Percentiles rank a stretch among this genome's conserved stretches.
Evolutionary conservation across 805 yeast genomes (phyloP).

Genomic region (Yarrowia deformans): DNA sequence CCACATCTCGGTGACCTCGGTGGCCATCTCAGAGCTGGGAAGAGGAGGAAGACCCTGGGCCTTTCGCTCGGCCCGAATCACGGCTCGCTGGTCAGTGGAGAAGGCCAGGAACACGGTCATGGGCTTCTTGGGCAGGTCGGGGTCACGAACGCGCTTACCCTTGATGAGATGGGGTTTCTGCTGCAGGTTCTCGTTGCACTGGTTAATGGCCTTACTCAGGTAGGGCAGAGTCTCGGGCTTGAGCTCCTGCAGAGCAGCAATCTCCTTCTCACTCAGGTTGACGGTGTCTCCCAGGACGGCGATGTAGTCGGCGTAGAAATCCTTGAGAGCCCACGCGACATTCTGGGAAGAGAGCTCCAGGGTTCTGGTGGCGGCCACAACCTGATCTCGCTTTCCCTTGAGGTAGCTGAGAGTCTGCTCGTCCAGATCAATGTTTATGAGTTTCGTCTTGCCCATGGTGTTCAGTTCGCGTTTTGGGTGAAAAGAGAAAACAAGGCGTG

Average conservation of each 20-base stretch:
- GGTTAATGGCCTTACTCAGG: not conserved
- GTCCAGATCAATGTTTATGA: slow-evolving; percentile 7
- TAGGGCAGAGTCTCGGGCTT: slow-evolving; percentile 6
- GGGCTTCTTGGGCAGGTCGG: slow-evolving; percentile 95
- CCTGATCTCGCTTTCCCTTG: slow-evolving; percentile 26
- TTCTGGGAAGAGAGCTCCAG: slow-evolving; percentile 18
- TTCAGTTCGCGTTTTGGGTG: slow-evolving; percentile 27
- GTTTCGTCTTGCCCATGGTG: slow-evolving; percentile 25
- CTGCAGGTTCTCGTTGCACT: not conserved
- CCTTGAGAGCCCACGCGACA: slow-evolving; percentile 12
- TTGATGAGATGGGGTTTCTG: not conserved
- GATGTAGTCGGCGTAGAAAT: slow-evolving; percentile 12
- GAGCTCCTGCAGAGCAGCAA: slow-evolving; percentile 2
- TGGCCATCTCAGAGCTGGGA: slow-evolving; percentile 78
- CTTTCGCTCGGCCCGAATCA: slow-evolving; percentile 71
- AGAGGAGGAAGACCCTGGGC: slow-evolving; percentile 65
- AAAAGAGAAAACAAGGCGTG: slow-evolving; percentile 16
- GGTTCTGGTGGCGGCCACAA: slow-evolving; percentile 18
- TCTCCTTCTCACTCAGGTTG: not conserved
- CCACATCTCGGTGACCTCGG: slow-evolving; percentile 82
- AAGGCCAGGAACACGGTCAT: slow-evolving; percentile 84
- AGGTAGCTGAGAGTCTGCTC: slow-evolving; percentile 29
- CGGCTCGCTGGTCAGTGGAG: slow-evolving; percentile 74
- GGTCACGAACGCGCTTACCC: slow-evolving; percentile 58
- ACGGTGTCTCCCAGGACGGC: not conserved